Evolutionary conservation across 257 asterid genomes (phyloP).

Genomic region (Eucommia ulmoides): DNA sequence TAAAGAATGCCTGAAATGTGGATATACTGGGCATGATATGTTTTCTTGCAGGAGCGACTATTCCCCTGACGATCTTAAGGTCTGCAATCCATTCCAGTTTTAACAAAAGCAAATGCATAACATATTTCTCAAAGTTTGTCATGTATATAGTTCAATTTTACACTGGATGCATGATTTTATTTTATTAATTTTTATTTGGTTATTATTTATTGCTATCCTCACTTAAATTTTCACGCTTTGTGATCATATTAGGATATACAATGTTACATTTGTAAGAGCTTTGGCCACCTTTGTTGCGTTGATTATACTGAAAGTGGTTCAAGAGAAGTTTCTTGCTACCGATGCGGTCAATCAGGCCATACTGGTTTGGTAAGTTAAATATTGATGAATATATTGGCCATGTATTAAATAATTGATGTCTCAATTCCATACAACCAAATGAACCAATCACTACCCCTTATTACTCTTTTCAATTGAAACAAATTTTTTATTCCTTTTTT

Average conservation of each 20-base stretch:
- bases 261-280: slow-evolving; percentile 59
- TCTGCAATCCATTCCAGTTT: slow-evolving; percentile 1
- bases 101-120: neutral
- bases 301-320: slow-evolving; percentile 38
- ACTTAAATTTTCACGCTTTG: slow-evolving; percentile 1
- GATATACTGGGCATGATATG: slow-evolving; percentile 79
- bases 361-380: slow-evolving; percentile 72
- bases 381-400: neutral
- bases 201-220: neutral
- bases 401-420: no score
- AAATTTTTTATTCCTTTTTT: neutral
- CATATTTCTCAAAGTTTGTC: neutral
- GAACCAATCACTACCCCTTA: neutral
- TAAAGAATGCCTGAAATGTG: slow-evolving; percentile 73
- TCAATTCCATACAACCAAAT: no score
- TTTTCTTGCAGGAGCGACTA: slow-evolving; percentile 62
- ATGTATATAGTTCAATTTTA: neutral
- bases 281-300: slow-evolving; percentile 88
- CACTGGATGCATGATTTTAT: neutral
- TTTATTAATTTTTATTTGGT: slow-evolving; percentile 2
- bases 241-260: slow-evolving; percentile 44
- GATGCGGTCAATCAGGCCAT: slow-evolving; percentile 87
- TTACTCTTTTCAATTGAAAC: neutral
- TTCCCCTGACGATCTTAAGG: slow-evolving; percentile 71
- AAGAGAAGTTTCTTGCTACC: slow-evolving; percentile 58